Base-by-base conservation (phyloP, 305 asterid species). In the Fraxinus nigra region DNA sequence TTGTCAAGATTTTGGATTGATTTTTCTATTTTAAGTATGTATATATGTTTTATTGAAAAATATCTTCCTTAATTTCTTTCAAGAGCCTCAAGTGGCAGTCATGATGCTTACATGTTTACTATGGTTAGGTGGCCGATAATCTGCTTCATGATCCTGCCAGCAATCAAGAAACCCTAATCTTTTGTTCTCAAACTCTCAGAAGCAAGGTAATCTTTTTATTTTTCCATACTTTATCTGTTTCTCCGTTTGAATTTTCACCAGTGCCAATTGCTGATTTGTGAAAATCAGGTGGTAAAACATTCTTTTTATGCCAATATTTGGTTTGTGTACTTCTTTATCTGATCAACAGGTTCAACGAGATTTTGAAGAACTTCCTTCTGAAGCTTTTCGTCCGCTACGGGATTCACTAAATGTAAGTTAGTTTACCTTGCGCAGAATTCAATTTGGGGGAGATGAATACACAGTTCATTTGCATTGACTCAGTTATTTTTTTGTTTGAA, bases 181-280 rank as follows among this genome's bases (percentile, higher is more conserved):
- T 97, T 89, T 97, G 99, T 88, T 94, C 98, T 79, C 99, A 97
- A 84, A 97, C 98, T 78, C 98, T 97, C 87, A 91, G 97, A 90
- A 97, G 95, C 95, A 97, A 97, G 98, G 98, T 97, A 86, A 86
- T 74, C 78, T 84, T 84, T 40, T 81, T 30, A 22, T 69, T 73
- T 32, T 46, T 37, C 59, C 20, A 32, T 56, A 14, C 11, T 67
- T 24, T 30, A 48, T 72, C 78, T 48, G 73, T 48, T 78, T 72
- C 43, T 30, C 35, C 34, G 13, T 37, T 78, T 69, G 69, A 56
- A 61, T 61, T 69, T 13, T 28, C 38, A 32, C 40, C 75, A 4
- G 3, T 69, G 40, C 75, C 75, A 11, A 30, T 69, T 69, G 28
- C 11, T 69, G 40, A 69, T 69, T 13, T 30, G 38, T 30, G 22